phyloP scores from a whole-genome alignment of 371 early-diverging fungal genomes.

The Mucor sp. region DNA sequence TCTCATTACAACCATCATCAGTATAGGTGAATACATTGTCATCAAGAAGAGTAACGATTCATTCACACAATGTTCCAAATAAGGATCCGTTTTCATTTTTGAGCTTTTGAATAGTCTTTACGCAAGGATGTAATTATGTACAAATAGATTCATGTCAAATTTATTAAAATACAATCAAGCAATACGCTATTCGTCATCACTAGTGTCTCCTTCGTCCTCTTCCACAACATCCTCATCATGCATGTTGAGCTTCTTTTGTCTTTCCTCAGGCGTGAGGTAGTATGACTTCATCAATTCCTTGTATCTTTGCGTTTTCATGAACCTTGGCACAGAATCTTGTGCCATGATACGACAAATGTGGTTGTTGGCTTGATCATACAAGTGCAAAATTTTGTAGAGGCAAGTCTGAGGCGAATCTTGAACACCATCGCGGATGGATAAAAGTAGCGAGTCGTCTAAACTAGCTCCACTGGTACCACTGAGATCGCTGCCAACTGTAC shows the following conservation, averaged over 20 bases:
- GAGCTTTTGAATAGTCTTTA: too few relatives aligned
- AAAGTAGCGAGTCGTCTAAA: not conserved
- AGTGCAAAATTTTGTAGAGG: conserved; percentile 28
- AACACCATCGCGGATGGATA: not conserved
- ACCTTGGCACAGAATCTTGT: conserved; percentile 73
- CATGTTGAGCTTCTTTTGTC: not conserved
- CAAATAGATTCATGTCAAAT: not conserved
- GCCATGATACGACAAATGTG: conserved; percentile 75
- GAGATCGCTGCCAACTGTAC: not conserved
- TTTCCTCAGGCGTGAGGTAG: not conserved
- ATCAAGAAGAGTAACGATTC: too few relatives aligned
- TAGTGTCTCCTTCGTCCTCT: not conserved
- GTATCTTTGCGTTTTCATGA: conserved; percentile 63
- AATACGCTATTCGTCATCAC: not conserved
- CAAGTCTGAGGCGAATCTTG: conserved; percentile 15
- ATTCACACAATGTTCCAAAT: too few relatives aligned
- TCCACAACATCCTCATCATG: not conserved
- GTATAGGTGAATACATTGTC: too few relatives aligned
- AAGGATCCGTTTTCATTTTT: too few relatives aligned
- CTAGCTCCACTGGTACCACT: not conserved
- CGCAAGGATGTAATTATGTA: too few relatives aligned
- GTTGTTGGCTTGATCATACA: conserved; percentile 65
- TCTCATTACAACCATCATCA: too few relatives aligned
- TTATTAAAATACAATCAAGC: not conserved
- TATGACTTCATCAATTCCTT: conserved; percentile 20